A percentile compares a stretch with the other conserved stretches of the same genome.
phyloP scores from a whole-genome alignment of 2,329 filamentous ascomycete species.

The Verticillium klebahnii region DNA sequence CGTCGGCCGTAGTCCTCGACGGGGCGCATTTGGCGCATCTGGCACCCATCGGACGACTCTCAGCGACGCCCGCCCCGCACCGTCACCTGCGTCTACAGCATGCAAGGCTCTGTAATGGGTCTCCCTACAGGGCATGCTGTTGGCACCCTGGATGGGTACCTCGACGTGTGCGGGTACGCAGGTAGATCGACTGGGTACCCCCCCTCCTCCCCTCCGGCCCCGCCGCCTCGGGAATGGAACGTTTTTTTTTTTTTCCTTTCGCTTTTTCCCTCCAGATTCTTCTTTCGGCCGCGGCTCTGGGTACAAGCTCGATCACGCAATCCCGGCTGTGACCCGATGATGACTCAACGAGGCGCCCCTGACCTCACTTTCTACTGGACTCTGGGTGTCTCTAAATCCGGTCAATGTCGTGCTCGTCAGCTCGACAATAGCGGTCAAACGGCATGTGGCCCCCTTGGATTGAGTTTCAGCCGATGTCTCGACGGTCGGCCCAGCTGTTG shows the following conservation, averaged over 20 bases:
- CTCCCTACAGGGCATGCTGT: not conserved
- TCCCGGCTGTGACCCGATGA: slow-evolving; percentile 8
- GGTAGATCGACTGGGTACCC: not conserved
- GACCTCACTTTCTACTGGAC: not conserved
- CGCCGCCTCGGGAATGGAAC: not conserved
- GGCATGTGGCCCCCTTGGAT: not conserved
- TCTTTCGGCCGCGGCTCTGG: not conserved
- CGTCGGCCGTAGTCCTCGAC: not conserved
- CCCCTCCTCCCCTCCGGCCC: not conserved
- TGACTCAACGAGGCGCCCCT: slow-evolving; percentile 11
- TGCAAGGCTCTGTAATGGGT: not conserved
- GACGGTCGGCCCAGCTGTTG: not conserved
- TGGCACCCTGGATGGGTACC: not conserved
- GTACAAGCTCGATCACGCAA: slow-evolving; percentile 13
- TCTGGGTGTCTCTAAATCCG: not conserved
- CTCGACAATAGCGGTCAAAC: not conserved
- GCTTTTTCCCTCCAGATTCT: not conserved
- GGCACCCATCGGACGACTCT: not conserved
- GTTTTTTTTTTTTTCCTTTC: slow-evolving; percentile 2
- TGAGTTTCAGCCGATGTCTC: not conserved
- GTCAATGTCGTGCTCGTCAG: not conserved
- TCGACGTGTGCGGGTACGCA: not conserved
- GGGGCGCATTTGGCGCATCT: no score
- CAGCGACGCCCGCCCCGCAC: not conserved
- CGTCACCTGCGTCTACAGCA: not conserved